These are phyloP conservation scores for Aspergillus sclerotialis DNA, from an alignment of 2,329 filamentous ascomycete species.

Conservation along the genomic window DNA sequence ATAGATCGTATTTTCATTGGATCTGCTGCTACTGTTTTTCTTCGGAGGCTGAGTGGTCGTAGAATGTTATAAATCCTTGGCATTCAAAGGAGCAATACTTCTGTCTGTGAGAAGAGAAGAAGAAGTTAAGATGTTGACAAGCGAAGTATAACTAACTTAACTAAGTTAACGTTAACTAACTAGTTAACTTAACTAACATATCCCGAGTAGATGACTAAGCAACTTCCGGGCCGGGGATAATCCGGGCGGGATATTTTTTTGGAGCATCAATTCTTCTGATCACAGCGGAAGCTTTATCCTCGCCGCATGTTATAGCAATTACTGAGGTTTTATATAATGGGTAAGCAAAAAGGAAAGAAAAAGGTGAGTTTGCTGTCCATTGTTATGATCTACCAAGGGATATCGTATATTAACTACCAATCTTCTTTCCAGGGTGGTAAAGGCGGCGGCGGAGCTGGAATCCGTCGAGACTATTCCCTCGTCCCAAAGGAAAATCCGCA, in stretches of 20 bases:
- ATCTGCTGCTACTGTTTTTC: too few relatives aligned
- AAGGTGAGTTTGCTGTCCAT: conserved; percentile 9
- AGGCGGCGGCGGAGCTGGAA: conserved; percentile 38
- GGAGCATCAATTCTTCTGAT: not conserved
- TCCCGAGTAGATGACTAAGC: not conserved
- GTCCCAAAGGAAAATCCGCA: conserved; percentile 74
- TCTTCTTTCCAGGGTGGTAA: conserved; percentile 30
- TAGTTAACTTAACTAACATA: too few relatives aligned
- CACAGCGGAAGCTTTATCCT: not conserved
- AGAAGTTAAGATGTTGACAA: too few relatives aligned
- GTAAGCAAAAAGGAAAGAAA: conserved; percentile 21
- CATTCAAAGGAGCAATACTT: too few relatives aligned
- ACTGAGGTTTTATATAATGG: conserved; percentile 12
- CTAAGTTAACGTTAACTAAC: too few relatives aligned
- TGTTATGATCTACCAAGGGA: not conserved
- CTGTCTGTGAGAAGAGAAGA: too few relatives aligned
- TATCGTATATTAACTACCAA: conserved; percentile 7
- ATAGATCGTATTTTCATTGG: too few relatives aligned
- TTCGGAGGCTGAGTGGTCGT: too few relatives aligned
- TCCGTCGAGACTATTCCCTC: conserved; percentile 48
- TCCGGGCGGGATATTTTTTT: conserved; percentile 2
- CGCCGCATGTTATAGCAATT: too few relatives aligned
- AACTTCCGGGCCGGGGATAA: not conserved
- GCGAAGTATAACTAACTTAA: too few relatives aligned
- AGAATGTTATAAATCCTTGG: too few relatives aligned